These are phyloP conservation scores for Stylosanthes scabra DNA, from an alignment of 331 rosid species.

Conservation along the genomic window DNA sequence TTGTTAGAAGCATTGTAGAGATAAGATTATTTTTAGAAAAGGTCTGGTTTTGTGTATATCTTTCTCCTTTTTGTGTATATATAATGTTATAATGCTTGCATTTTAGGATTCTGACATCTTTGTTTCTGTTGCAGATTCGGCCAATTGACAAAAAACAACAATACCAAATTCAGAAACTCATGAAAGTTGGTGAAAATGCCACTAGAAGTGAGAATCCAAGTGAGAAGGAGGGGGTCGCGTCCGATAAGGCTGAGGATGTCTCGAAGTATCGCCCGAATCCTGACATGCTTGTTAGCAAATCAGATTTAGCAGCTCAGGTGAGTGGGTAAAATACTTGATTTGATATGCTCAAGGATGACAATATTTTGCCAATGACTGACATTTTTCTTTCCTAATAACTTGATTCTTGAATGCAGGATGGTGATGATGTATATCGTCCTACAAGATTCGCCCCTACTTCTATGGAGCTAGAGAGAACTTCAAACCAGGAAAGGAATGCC, in stretches of 20 bases:
- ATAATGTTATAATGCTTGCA: background rate
- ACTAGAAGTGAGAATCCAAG: constrained; percentile 41
- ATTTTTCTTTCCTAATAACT: constrained; percentile 27
- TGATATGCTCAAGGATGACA: background rate
- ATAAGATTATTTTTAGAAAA: constrained; percentile 84
- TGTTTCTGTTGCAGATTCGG: constrained; percentile 61
- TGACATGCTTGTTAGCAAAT: constrained; percentile 67
- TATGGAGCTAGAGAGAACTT: constrained; percentile 68
- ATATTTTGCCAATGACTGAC: constrained; percentile 1
- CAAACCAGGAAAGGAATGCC: constrained; percentile 70
- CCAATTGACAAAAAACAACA: constrained; percentile 90
- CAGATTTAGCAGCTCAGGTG: constrained; percentile 54
- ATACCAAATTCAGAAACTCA: constrained; percentile 87
- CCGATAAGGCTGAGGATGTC: constrained; percentile 56
- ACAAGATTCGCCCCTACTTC: constrained; percentile 71
- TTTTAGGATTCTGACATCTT: constrained; percentile 24
- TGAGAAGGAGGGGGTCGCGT: constrained; percentile 51
- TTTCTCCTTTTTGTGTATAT: constrained; percentile 6
- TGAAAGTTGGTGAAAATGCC: constrained; percentile 54
- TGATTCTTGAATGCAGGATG: constrained; percentile 49
- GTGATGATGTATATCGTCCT: constrained; percentile 55
- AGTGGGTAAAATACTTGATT: background rate
- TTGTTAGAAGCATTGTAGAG: constrained; percentile 81
- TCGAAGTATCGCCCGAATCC: constrained; percentile 86
- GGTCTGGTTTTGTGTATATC: constrained; percentile 49